phyloP scores from a whole-genome alignment of 164 flowering plant genomes.

The Magnolia officinalis region DNA sequence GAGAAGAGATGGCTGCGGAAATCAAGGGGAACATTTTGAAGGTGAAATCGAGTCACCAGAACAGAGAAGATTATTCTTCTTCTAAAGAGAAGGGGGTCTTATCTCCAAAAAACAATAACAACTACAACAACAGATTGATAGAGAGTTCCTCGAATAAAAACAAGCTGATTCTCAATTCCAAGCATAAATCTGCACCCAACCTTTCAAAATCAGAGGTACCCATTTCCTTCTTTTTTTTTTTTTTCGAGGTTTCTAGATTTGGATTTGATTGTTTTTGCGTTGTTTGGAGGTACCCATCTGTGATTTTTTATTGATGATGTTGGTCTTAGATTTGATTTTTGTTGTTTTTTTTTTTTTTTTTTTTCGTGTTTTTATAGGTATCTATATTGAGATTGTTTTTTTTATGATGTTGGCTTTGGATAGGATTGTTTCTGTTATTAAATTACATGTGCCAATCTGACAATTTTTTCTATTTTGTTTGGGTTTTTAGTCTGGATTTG shows the following conservation, averaged over 20 bases:
- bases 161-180: slow-evolving; percentile 1
- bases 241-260: background rate
- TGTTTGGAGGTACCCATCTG: background rate
- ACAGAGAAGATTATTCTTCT: background rate
- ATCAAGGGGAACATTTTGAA: background rate
- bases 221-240: background rate
- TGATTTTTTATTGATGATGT: background rate
- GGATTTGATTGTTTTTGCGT: background rate
- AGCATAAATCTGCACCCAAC: slow-evolving; percentile 1
- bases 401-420: background rate
- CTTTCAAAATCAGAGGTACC: slow-evolving; percentile 8
- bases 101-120: background rate
- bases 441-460: background rate
- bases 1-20: slow-evolving; percentile 8
- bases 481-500: background rate
- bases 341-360: background rate
- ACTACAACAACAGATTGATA: background rate
- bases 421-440: background rate
- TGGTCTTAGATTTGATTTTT: background rate
- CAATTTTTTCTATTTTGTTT: background rate
- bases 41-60: slow-evolving; percentile 9
- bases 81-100: slow-evolving; percentile 3
- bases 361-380: no score
- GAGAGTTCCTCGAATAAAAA: slow-evolving; percentile 4
- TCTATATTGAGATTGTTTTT: background rate